These are phyloP conservation scores for Boletus rex-veris DNA, from an alignment of 768 basidiomycete species.

Conservation along the genomic window DNA sequence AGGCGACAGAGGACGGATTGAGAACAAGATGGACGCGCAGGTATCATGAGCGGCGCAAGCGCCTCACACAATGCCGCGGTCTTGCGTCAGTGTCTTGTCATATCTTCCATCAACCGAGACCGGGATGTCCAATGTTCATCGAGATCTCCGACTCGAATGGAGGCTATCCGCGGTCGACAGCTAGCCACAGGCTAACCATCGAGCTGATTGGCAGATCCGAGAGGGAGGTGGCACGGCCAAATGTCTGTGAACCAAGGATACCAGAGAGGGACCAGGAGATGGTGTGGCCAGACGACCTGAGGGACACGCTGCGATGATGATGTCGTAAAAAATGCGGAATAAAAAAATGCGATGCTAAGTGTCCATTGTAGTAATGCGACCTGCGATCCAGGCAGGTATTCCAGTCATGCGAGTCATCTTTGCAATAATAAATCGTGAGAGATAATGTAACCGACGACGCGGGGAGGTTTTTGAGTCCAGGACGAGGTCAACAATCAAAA, in stretches of 20 bases:
- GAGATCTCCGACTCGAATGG: slow-evolving; percentile 31
- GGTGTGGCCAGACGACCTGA: slow-evolving; percentile 17
- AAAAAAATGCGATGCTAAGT: slow-evolving; percentile 35
- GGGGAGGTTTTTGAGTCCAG: slow-evolving; percentile 24
- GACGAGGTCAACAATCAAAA: slow-evolving; percentile 42
- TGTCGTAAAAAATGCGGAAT: slow-evolving; percentile 45
- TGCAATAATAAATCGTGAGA: slow-evolving; percentile 36
- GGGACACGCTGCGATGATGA: slow-evolving; percentile 18
- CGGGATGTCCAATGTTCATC: slow-evolving; percentile 51
- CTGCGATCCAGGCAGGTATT: slow-evolving; percentile 56
- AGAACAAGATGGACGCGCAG: slow-evolving; percentile 47
- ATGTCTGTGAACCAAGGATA: slow-evolving; percentile 28
- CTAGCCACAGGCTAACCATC: slow-evolving; percentile 43
- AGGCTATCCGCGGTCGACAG: slow-evolving; percentile 12
- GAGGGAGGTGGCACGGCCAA: slow-evolving; percentile 56
- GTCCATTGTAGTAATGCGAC: slow-evolving; percentile 53
- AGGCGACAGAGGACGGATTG: slow-evolving; percentile 37
- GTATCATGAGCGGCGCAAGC: slow-evolving; percentile 44
- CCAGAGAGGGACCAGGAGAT: slow-evolving; percentile 8
- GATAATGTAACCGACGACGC: slow-evolving; percentile 36
- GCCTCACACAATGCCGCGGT: slow-evolving; percentile 57
- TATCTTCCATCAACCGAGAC: slow-evolving; percentile 48
- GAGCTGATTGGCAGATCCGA: slow-evolving; percentile 22
- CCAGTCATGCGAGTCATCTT: slow-evolving; percentile 39
- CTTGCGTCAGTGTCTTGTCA: slow-evolving; percentile 69